Percentiles rank a stretch among this genome's conserved stretches.
These are phyloP conservation scores for Acacia melanoxylon DNA, from an alignment of 306 rosid genomes.

Conservation along the genomic window DNA sequence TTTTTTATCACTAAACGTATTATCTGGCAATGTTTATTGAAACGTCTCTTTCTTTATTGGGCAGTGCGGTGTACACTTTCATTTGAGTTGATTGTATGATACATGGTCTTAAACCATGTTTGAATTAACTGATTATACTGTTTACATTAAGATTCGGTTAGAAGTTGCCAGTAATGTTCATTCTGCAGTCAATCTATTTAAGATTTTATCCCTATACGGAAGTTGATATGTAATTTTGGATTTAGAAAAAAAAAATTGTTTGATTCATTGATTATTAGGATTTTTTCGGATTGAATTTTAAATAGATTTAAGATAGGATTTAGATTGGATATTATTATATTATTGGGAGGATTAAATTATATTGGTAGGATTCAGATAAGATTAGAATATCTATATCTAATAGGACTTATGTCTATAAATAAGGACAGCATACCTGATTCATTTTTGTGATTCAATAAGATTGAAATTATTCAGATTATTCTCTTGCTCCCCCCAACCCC, in stretches of 20 bases:
- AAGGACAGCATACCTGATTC: neutral
- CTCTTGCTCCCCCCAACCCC: neutral
- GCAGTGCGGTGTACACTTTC: neutral
- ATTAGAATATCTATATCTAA: neutral
- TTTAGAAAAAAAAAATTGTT: neutral
- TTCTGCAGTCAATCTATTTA: neutral
- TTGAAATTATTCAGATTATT: neutral
- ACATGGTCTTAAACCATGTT: neutral
- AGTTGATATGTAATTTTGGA: neutral
- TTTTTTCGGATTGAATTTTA: neutral
- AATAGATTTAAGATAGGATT: neutral
- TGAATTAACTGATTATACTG: neutral
- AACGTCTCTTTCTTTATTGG: neutral
- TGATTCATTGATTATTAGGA: neutral
- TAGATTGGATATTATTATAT: neutral
- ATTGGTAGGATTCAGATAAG: neutral
- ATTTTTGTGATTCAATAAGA: neutral
- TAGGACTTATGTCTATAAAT: neutral
- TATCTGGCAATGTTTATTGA: neutral
- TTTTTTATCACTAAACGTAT: neutral
- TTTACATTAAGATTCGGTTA: neutral
- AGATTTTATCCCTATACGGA: neutral
- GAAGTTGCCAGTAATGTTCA: neutral
- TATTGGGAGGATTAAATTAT: neutral
- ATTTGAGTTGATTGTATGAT: neutral